Conservation (phyloP, 2,329 filamentous ascomycete species). For the Fusarium azukiicola region DNA sequence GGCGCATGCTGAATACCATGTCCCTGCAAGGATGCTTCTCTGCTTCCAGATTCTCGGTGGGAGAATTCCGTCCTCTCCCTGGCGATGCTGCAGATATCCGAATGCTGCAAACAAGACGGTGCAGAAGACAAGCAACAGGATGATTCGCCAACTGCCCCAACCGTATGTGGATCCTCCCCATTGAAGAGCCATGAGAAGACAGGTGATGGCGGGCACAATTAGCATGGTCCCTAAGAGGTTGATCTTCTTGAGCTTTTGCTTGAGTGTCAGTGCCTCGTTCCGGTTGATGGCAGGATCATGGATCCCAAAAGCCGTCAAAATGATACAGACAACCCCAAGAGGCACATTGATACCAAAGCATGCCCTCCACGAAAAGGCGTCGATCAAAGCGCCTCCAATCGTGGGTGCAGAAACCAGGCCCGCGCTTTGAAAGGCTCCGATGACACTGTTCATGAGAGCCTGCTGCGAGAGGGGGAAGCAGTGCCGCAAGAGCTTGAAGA, state of each 20-base stretch:
- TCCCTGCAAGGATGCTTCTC: slow-evolving; percentile 49
- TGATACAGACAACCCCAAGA: slow-evolving; percentile 37
- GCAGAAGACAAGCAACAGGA: slow-evolving; percentile 40
- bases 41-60: slow-evolving; percentile 49
- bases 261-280: slow-evolving; percentile 17
- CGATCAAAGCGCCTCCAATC: slow-evolving; percentile 46
- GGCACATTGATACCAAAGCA: slow-evolving; percentile 53
- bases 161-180: slow-evolving; percentile 51
- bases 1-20: slow-evolving; percentile 49
- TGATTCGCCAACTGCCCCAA: slow-evolving; percentile 49
- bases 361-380: slow-evolving; percentile 49
- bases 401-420: slow-evolving; percentile 48
- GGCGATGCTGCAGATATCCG: slow-evolving; percentile 44
- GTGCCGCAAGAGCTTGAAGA: slow-evolving; percentile 50
- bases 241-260: slow-evolving; percentile 44
- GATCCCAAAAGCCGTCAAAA: slow-evolving; percentile 42
- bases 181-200: slow-evolving; percentile 51
- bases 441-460: slow-evolving; percentile 45
- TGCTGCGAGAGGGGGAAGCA: slow-evolving; percentile 49
- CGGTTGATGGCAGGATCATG: slow-evolving; percentile 37
- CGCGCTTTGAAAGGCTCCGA: slow-evolving; percentile 45
- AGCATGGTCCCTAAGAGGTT: slow-evolving; percentile 39
- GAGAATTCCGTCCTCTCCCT: slow-evolving; percentile 43
- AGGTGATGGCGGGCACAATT: slow-evolving; percentile 42
- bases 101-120: slow-evolving; percentile 33